phyloP scores from a whole-genome alignment of 768 basidiomycete species.

The Pleurotus djamor region DNA sequence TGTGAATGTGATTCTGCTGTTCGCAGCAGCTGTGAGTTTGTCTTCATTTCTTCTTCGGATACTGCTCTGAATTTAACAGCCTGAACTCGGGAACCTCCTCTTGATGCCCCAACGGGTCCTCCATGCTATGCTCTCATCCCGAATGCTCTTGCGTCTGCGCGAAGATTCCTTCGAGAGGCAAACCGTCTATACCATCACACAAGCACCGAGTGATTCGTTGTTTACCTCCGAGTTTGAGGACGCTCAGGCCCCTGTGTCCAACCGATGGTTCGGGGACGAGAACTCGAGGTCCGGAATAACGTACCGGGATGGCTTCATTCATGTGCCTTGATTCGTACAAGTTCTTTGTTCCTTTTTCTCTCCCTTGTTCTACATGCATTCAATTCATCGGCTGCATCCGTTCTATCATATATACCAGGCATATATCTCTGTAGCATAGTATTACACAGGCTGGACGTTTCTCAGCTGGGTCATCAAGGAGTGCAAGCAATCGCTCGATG shows the following conservation, averaged over 20 bases:
- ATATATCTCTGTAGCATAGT: too few species aligned
- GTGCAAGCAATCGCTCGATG: too few species aligned
- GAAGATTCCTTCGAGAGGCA: background rate
- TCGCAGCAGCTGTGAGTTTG: background rate
- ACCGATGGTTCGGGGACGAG: background rate
- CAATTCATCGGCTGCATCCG: too few species aligned
- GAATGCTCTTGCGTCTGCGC: conserved; percentile 1
- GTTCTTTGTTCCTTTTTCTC: too few species aligned
- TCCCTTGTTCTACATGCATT: too few species aligned
- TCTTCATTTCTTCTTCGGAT: background rate
- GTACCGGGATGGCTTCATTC: too few species aligned
- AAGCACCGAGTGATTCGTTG: background rate
- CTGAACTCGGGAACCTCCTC: background rate
- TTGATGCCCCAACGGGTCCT: background rate
- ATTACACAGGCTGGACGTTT: too few species aligned
- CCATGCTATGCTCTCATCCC: conserved; percentile 1
- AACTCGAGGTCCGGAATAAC: background rate
- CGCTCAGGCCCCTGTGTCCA: background rate
- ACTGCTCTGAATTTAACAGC: background rate
- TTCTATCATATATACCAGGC: too few species aligned
- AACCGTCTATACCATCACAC: background rate
- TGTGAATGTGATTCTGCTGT: background rate
- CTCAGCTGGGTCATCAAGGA: too few species aligned
- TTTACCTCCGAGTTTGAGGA: background rate
- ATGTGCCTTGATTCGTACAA: too few species aligned